These are phyloP conservation scores for Jaminaea rosea DNA, from an alignment of 1,284 basidiomycete genomes.

Conservation along the genomic window DNA sequence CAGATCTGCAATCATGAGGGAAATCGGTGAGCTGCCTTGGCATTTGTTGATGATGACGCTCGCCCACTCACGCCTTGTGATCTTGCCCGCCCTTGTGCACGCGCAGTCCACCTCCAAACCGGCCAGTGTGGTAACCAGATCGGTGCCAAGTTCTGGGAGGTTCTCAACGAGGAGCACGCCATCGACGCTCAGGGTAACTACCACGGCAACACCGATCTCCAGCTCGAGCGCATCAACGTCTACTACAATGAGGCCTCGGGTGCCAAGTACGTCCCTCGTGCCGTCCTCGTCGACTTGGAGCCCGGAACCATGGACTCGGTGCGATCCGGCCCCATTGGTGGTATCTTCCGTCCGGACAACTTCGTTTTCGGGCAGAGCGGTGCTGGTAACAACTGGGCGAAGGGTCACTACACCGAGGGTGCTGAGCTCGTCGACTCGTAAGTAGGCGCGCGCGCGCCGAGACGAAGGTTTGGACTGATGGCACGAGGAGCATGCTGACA, in stretches of 20 bases:
- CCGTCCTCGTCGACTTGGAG: constrained; percentile 72
- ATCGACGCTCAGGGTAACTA: constrained; percentile 82
- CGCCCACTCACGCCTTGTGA: not conserved
- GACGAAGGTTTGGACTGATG: too few relatives aligned
- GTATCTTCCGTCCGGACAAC: constrained; percentile 56
- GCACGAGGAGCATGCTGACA: too few relatives aligned
- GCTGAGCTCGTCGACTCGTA: not conserved
- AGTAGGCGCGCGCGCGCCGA: too few relatives aligned
- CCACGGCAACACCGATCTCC: constrained; percentile 85
- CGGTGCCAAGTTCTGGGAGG: constrained; percentile 91
- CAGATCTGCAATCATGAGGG: constrained; percentile 24
- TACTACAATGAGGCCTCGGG: constrained; percentile 47
- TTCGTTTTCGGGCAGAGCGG: constrained; percentile 58
- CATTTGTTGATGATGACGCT: constrained; percentile 2
- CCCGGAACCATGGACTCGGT: constrained; percentile 95
- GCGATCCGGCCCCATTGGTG: constrained; percentile 57
- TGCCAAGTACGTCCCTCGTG: constrained; percentile 83
- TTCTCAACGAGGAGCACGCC: constrained; percentile 91
- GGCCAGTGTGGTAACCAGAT: constrained; percentile 49
- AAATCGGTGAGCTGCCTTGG: constrained; percentile 18
- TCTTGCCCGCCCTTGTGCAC: constrained; percentile 2
- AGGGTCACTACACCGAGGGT: constrained; percentile 51
- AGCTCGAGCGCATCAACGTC: constrained; percentile 78
- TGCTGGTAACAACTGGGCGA: constrained; percentile 57
- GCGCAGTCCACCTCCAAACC: constrained; percentile 44